Conservation (phyloP, 805 yeast genomes). For the Pichia cabralensis region DNA sequence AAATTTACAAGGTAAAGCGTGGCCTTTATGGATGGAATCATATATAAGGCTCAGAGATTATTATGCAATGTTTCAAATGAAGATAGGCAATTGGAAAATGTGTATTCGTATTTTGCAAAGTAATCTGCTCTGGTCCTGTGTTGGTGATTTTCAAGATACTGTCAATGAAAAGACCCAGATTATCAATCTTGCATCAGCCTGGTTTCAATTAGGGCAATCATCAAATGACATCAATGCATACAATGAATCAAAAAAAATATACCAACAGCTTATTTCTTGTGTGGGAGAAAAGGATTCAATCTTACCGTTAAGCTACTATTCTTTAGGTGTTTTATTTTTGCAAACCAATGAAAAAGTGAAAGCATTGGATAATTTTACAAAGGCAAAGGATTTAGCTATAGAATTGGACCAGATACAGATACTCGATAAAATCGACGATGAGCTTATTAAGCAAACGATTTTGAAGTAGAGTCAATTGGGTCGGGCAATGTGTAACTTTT, state of each 20-base stretch:
- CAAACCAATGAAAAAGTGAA: conserved; percentile 44
- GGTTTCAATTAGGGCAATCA: conserved; percentile 12
- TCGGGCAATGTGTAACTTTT: too few species aligned
- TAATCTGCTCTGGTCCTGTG: conserved; percentile 20
- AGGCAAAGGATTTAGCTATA: conserved; percentile 61
- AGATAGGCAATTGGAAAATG: conserved; percentile 25
- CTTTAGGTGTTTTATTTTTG: conserved; percentile 71
- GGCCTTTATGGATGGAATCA: conserved; percentile 72
- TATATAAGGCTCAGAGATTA: conserved; percentile 70
- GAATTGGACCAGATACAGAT: conserved; percentile 57
- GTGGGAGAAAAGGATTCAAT: conserved; percentile 9
- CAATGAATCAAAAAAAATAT: conserved; percentile 15
- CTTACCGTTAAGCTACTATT: conserved; percentile 71
- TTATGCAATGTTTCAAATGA: conserved; percentile 58
- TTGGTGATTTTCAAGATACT: conserved; percentile 13
- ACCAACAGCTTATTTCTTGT: conserved; percentile 11
- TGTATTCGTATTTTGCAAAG: conserved; percentile 19
- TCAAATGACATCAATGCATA: conserved; percentile 9
- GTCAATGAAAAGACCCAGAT: conserved; percentile 15
- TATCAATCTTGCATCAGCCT: conserved; percentile 22
- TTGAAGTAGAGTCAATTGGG: too few species aligned
- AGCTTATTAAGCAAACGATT: too few species aligned
- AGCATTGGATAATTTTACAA: conserved; percentile 55
- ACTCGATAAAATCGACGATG: conserved; percentile 54
- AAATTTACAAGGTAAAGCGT: conserved; percentile 24